Evolutionary conservation across 257 asterid species (phyloP).

Genomic region (Schizonepeta tenuifolia): DNA sequence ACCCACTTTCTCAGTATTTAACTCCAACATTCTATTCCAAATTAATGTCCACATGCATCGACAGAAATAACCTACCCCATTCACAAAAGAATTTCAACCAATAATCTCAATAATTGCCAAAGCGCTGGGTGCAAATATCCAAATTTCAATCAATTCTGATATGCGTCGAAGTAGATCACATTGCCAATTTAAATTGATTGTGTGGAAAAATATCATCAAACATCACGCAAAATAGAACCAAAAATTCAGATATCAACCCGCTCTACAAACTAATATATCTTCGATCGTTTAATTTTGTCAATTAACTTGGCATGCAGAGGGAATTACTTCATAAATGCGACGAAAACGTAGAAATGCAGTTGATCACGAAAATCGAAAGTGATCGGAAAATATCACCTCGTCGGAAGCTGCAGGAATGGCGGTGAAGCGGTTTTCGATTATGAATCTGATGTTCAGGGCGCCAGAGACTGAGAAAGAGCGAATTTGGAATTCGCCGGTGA

Average conservation of each 20-base stretch:
- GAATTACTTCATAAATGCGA: conserved; percentile 17
- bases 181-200: too few species aligned
- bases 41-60: background rate
- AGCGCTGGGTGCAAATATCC: conserved; percentile 17
- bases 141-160: background rate
- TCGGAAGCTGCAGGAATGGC: conserved; percentile 33
- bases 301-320: conserved; percentile 6
- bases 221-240: background rate
- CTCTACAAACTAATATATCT: conserved; percentile 8
- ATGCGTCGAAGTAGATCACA: too few species aligned
- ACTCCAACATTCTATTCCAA: background rate
- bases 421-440: conserved; percentile 22
- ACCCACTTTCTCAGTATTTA: background rate
- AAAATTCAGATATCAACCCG: conserved; percentile 18
- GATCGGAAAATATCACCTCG: conserved; percentile 38
- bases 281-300: conserved; percentile 8
- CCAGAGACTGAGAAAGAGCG: background rate
- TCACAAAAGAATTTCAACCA: background rate
- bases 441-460: conserved; percentile 1
- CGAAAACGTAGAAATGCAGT: conserved; percentile 3
- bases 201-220: background rate
- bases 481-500: conserved; percentile 9
- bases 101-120: background rate
- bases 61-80: conserved; percentile 11
- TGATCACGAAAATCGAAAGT: background rate